phyloP scores from a whole-genome alignment of 176 grass and related monocot genomes.

The Carex parvula region DNA sequence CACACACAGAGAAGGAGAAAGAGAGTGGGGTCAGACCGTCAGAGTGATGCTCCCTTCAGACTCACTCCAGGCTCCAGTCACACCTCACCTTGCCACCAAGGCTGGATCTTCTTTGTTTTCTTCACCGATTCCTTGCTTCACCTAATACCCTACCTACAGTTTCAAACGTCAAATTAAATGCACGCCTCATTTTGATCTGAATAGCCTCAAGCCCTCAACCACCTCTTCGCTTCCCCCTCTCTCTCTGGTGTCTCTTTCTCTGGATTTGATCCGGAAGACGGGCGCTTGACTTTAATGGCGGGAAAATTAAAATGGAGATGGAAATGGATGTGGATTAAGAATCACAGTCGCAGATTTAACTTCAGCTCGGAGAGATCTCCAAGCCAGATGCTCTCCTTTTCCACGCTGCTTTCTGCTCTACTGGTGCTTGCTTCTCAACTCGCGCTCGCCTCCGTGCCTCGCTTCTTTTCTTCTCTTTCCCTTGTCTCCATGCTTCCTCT shows the following conservation, averaged over 20 bases:
- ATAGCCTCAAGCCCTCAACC: neutral
- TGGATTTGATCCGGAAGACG: slow-evolving; percentile 27
- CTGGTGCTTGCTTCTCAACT: slow-evolving; percentile 69
- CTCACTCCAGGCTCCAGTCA: neutral
- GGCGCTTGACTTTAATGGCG: slow-evolving; percentile 47
- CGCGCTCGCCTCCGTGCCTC: slow-evolving; percentile 79
- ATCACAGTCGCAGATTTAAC: neutral
- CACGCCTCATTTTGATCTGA: neutral
- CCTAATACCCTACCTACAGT: neutral
- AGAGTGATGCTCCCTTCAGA: neutral
- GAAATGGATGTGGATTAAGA: slow-evolving; percentile 44
- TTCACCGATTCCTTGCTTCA: neutral
- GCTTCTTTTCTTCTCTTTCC: slow-evolving; percentile 58
- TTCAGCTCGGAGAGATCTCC: slow-evolving; percentile 39
- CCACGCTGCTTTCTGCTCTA: slow-evolving; percentile 53
- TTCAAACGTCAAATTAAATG: neutral
- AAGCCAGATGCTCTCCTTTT: slow-evolving; percentile 50
- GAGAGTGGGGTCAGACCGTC: neutral
- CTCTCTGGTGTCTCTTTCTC: slow-evolving; percentile 22
- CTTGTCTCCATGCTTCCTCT: slow-evolving; percentile 88
- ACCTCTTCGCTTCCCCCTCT: neutral
- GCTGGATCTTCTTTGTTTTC: neutral
- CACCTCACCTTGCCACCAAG: neutral
- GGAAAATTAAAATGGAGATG: slow-evolving; percentile 50
- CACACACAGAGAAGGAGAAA: neutral